Conservation (phyloP, 1,284 basidiomycete species). For the Irpex sp. region DNA sequence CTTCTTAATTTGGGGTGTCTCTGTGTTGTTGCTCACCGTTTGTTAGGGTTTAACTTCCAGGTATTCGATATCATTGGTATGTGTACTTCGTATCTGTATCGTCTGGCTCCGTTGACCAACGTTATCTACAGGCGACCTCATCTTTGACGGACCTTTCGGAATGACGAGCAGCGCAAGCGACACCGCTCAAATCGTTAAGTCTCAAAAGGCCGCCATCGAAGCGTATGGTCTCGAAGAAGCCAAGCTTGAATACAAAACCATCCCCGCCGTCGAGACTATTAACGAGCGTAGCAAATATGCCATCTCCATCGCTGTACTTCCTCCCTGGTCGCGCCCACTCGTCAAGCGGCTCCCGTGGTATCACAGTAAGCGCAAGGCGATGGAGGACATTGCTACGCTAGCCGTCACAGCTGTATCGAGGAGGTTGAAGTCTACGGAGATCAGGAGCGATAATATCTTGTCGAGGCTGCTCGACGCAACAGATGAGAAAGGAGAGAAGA, state of each 20-base stretch:
- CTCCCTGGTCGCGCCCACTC: constrained; percentile 1
- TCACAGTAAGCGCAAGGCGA: not conserved
- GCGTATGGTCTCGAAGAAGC: constrained; percentile 3
- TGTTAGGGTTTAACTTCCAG: constrained; percentile 55
- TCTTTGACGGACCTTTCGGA: not conserved
- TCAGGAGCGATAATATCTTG: constrained; percentile 10
- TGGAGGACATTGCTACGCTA: constrained; percentile 1
- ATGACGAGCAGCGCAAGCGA: constrained; percentile 62
- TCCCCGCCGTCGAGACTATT: constrained; percentile 11
- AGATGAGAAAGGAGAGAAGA: constrained; percentile 35
- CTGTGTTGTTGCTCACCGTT: not conserved
- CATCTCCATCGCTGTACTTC: constrained; percentile 11
- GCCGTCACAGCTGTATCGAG: constrained; percentile 10
- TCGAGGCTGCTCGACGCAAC: constrained; percentile 12
- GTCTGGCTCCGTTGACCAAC: not conserved
- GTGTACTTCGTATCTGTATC: not conserved
- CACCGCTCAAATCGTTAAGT: constrained; percentile 52
- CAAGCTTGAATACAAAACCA: constrained; percentile 5
- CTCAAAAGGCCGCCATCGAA: constrained; percentile 6
- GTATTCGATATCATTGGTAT: constrained; percentile 77
- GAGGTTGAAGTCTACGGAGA: constrained; percentile 4
- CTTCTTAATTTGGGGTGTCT: not conserved
- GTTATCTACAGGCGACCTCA: constrained; percentile 14
- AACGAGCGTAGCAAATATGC: constrained; percentile 6
- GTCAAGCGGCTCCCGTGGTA: constrained; percentile 1